A percentile compares a stretch with the other conserved stretches of the same genome.
Conservation (phyloP, 305 asterid species). For the Rubia occidens region DNA sequence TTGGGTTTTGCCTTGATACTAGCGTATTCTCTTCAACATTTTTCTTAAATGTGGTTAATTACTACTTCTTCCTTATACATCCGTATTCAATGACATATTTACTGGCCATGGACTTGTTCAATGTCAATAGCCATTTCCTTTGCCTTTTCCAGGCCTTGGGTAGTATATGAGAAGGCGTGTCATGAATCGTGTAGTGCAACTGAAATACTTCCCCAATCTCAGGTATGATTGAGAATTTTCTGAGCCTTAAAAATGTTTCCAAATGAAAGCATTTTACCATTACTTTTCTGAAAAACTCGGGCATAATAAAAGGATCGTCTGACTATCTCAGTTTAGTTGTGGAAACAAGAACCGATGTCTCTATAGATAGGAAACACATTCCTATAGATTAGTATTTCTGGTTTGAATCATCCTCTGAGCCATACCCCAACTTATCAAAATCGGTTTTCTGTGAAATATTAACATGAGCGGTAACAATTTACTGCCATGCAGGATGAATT, state of each 20-base stretch:
- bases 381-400: not conserved
- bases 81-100: not conserved
- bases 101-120: not conserved
- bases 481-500: conserved; percentile 17
- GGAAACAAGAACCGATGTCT: not conserved
- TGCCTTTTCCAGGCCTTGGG: conserved; percentile 28
- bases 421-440: not conserved
- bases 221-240: conserved; percentile 16
- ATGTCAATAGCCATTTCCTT: not conserved
- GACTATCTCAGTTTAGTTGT: not conserved
- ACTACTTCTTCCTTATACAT: not conserved
- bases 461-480: not conserved
- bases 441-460: not conserved
- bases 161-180: conserved; percentile 17
- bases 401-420: not conserved
- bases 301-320: not conserved
- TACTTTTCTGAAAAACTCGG: not conserved
- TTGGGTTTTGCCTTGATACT: not conserved
- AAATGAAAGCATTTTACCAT: not conserved
- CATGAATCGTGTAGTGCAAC: conserved; percentile 11
- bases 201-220: conserved; percentile 12
- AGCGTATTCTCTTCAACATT: not conserved
- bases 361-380: not conserved
- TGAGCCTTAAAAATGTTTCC: not conserved
- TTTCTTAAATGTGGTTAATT: not conserved